Percentiles rank a stretch among this genome's conserved stretches.
Conservation (phyloP, 768 basidiomycete species). For the Epithele typhae region DNA sequence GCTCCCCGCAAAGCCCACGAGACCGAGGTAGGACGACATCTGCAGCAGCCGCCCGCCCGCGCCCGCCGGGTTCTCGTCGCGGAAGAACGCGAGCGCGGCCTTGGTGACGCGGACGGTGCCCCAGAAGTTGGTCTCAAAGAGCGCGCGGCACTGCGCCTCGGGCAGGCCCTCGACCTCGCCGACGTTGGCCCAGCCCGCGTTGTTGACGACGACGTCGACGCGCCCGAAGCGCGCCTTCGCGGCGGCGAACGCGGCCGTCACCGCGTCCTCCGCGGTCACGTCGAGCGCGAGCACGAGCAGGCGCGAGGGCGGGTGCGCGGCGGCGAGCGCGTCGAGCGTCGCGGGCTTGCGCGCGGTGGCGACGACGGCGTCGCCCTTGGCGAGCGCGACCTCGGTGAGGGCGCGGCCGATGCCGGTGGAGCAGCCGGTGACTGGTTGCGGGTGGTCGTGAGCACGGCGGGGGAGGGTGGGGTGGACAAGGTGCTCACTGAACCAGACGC, state of each 20-base stretch:
- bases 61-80: slow-evolving; percentile 32
- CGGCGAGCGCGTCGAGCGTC: slow-evolving; percentile 19
- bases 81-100: slow-evolving; percentile 31
- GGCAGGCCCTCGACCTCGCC: slow-evolving; percentile 19
- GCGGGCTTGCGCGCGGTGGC: slow-evolving; percentile 22
- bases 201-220: slow-evolving; percentile 27
- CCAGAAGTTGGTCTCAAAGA: slow-evolving; percentile 27
- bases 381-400: slow-evolving; percentile 19
- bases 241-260: slow-evolving; percentile 15
- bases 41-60: slow-evolving; percentile 32
- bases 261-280: slow-evolving; percentile 12
- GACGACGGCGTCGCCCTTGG: slow-evolving; percentile 19
- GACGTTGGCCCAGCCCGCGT: slow-evolving; percentile 17
- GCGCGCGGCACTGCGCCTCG: slow-evolving; percentile 9
- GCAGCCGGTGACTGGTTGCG: slow-evolving; percentile 21
- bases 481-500: slow-evolving; percentile 17
- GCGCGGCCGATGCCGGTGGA: slow-evolving; percentile 23
- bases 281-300: slow-evolving; percentile 22
- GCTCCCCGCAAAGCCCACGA: slow-evolving; percentile 9
- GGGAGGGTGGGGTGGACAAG: neutral
- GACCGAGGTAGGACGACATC: slow-evolving; percentile 25
- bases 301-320: slow-evolving; percentile 7
- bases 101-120: slow-evolving; percentile 25
- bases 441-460: neutral
- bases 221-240: slow-evolving; percentile 15